phyloP scores from a whole-genome alignment of 768 basidiomycete species.

The Boletus speciosus region DNA sequence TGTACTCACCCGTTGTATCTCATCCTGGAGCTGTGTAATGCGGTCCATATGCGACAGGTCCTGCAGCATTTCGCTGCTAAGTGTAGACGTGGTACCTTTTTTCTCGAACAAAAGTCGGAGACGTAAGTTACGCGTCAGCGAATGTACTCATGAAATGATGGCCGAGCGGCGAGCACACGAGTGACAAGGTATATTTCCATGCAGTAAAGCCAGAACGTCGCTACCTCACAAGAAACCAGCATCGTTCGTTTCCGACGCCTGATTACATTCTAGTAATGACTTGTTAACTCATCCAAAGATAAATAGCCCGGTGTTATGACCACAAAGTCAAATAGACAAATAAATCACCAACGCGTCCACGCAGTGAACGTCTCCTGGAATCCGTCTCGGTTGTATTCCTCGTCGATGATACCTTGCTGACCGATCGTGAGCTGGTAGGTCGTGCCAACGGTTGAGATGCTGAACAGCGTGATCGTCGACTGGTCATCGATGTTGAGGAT shows the following conservation, averaged over 20 bases:
- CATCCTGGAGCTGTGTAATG: slow-evolving; percentile 93
- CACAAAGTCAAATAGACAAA: background rate
- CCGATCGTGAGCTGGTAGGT: slow-evolving; percentile 41
- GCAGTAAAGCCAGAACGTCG: background rate
- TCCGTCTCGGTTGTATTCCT: slow-evolving; percentile 39
- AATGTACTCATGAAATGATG: slow-evolving; percentile 2
- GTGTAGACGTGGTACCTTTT: slow-evolving; percentile 4
- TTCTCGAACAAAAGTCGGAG: slow-evolving; percentile 10
- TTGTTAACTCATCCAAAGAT: too few relatives aligned
- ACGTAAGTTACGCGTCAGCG: slow-evolving; percentile 9
- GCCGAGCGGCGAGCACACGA: background rate
- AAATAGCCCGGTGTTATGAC: background rate
- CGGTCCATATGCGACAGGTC: slow-evolving; percentile 94
- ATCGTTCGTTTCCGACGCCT: background rate
- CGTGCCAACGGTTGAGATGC: slow-evolving; percentile 46
- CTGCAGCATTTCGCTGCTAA: slow-evolving; percentile 79
- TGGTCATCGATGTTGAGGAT: slow-evolving; percentile 40
- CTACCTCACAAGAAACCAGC: background rate
- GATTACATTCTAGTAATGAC: background rate
- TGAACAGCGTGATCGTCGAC: slow-evolving; percentile 43
- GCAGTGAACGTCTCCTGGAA: slow-evolving; percentile 41
- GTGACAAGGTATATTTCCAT: background rate
- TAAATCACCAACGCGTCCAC: slow-evolving; percentile 30
- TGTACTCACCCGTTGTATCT: slow-evolving; percentile 71
- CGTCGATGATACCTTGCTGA: slow-evolving; percentile 34